Evolutionary conservation across 78 protist species (phyloP).

Genomic region (Dictyostelium intermedium): DNA sequence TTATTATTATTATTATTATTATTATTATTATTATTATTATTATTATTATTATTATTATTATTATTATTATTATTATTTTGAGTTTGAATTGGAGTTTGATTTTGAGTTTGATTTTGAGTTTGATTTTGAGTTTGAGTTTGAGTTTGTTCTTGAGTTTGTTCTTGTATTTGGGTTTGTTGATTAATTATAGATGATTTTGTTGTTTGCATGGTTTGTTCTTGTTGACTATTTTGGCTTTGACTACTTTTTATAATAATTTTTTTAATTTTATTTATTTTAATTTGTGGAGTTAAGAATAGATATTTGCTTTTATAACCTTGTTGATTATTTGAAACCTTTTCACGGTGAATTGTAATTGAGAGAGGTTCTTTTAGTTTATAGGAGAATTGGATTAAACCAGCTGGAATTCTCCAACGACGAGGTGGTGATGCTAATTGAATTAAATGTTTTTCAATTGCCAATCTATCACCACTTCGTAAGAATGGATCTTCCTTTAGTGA

Average conservation of each 20-base stretch:
- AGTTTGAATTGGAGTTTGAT: background rate
- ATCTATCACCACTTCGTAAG: conserved; percentile 46
- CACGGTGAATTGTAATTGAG: background rate
- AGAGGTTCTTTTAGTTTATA: background rate
- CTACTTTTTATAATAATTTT: background rate
- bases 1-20: background rate
- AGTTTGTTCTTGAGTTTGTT: background rate
- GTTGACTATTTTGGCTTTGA: background rate
- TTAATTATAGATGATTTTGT: background rate
- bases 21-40: background rate
- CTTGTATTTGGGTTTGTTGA: background rate
- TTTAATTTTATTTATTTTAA: conserved; percentile 1
- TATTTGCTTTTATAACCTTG: conserved; percentile 24
- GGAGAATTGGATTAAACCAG: conserved; percentile 4
- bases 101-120: background rate
- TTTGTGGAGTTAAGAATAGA: background rate
- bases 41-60: background rate
- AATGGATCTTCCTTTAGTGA: background rate
- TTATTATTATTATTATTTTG: background rate
- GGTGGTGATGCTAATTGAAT: conserved; percentile 7
- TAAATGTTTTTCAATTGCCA: conserved; percentile 48
- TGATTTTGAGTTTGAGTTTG: background rate
- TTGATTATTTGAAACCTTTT: conserved; percentile 20
- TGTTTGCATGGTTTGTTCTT: too few relatives aligned
- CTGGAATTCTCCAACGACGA: background rate